A percentile compares a stretch with the other conserved stretches of the same genome.
phyloP scores from a whole-genome alignment of 495 filamentous ascomycete genomes.

The Xylaria longipes region DNA sequence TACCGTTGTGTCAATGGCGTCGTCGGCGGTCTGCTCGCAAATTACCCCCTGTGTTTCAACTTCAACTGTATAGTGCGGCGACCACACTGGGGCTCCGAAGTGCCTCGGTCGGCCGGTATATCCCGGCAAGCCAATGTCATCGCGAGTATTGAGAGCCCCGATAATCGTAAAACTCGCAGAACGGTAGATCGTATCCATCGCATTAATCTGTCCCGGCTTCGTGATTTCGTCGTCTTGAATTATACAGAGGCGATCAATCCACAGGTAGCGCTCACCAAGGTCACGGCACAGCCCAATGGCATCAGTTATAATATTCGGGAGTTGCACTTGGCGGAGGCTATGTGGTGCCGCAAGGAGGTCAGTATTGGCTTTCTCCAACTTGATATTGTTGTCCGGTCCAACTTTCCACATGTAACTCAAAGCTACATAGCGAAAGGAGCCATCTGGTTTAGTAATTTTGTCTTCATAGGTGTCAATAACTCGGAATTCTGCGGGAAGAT shows the following conservation, averaged over 20 bases:
- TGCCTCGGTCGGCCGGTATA: not conserved
- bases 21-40: not conserved
- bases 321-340: conserved; percentile 10
- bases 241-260: conserved; percentile 48
- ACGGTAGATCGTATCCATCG: conserved; percentile 37
- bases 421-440: conserved; percentile 28
- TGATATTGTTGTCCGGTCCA: conserved; percentile 19
- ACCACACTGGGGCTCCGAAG: not conserved
- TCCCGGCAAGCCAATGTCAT: conserved; percentile 3
- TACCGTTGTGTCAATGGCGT: conserved; percentile 19
- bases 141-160: conserved; percentile 7
- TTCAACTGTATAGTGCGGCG: not conserved
- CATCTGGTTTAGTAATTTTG: not conserved
- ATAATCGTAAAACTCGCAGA: conserved; percentile 34
- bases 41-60: not conserved
- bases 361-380: conserved; percentile 21
- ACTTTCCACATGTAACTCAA: conserved; percentile 38
- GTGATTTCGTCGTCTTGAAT: conserved; percentile 42
- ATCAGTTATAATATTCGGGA: conserved; percentile 38
- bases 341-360: conserved; percentile 9
- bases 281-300: conserved; percentile 31
- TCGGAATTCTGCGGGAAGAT: not conserved
- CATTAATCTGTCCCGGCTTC: conserved; percentile 32
- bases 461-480: conserved; percentile 10
- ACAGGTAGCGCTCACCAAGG: conserved; percentile 44